Evolutionary conservation across 352 stramenopile genomes (phyloP), one percentile per base, ranked within the genome.

Genomic region (Paralagenidium karlingii): DNA sequence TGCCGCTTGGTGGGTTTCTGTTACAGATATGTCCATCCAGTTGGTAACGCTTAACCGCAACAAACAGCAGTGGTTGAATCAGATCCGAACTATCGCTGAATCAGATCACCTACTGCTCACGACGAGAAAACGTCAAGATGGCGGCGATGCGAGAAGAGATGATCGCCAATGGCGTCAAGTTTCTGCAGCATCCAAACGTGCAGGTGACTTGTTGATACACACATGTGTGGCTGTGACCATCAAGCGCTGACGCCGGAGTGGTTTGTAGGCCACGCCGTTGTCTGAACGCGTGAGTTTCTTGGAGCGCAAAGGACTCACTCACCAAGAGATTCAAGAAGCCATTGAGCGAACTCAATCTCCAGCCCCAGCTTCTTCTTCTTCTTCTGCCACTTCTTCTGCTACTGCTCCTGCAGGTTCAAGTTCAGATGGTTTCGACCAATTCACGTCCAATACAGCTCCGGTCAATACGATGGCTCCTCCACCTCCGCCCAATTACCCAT

Each of bases 291-390:
- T 86, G 40, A 68, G 58, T 9, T 89, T 89, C 46, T 49, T 89
- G 22, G 75, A 86, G 51, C 64, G 76, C 30, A 89, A 89, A 49
- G 75, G 75, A 3, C 63, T 89, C 64, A 81, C 62, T 9, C 82
- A 83, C 34, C 62, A 85, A 38, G 75, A 83, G 51, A 86, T 86
- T 32, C 73, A 86, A 44, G 62, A 81, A 47, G 63, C 75, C 15
- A 80, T 89, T 13, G 71, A 89, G 39, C 58, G 65, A 19, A 53
- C 71, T 38, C 58, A 83, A 30, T 36, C 30, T 8, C 16, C 30
- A 36, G n/a, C n/a, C n/a, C n/a, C n/a, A n/a, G 51, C 52, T 24
- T 32, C 28, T 32, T 32, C 28, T 32, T 32, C 28, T 15, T 13
- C 28, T 11, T 32, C 28, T 32, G 11, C 28, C 49, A 38, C 2